These are phyloP conservation scores for Clarireedia sp. DNA, from an alignment of 2,329 filamentous ascomycete species.

Conservation along the genomic window DNA sequence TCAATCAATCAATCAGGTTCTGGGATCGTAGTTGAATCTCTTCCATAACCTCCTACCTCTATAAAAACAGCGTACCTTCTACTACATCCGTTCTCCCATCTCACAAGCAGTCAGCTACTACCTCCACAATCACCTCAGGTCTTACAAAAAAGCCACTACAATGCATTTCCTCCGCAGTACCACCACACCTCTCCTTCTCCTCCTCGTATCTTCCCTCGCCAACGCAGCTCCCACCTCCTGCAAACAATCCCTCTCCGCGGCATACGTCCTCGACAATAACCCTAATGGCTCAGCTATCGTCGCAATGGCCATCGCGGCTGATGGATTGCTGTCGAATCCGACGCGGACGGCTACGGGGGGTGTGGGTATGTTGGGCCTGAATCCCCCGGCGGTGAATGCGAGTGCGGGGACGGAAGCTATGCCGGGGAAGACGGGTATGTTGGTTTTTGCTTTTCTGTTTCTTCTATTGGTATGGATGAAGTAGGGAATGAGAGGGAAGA, in stretches of 20 bases:
- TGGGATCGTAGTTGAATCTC: too few species aligned
- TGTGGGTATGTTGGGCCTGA: slow-evolving; percentile 35
- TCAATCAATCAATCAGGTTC: too few species aligned
- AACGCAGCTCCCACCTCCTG: background rate
- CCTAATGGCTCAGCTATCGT: slow-evolving; percentile 37
- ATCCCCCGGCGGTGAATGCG: slow-evolving; percentile 17
- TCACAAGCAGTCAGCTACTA: too few species aligned
- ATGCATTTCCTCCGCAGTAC: background rate
- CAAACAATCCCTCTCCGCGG: slow-evolving; percentile 26
- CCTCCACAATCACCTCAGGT: too few species aligned
- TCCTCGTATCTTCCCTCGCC: background rate
- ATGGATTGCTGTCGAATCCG: slow-evolving; percentile 41
- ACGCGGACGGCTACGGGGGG: slow-evolving; percentile 39
- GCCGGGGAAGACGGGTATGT: background rate
- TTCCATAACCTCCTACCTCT: too few species aligned
- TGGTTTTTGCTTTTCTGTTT: background rate
- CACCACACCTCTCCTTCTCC: too few species aligned
- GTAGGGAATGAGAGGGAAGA: background rate
- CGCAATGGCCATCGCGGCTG: slow-evolving; percentile 36
- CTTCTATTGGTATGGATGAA: background rate
- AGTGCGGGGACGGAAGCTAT: background rate
- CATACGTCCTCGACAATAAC: slow-evolving; percentile 50
- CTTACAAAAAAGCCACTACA: background rate
- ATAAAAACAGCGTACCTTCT: too few species aligned
- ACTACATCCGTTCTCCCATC: too few species aligned